These are phyloP conservation scores for thale cress (Arabidopsis thaliana) DNA, from an alignment of 345 rosid species.

Conservation along the genomic window DNA sequence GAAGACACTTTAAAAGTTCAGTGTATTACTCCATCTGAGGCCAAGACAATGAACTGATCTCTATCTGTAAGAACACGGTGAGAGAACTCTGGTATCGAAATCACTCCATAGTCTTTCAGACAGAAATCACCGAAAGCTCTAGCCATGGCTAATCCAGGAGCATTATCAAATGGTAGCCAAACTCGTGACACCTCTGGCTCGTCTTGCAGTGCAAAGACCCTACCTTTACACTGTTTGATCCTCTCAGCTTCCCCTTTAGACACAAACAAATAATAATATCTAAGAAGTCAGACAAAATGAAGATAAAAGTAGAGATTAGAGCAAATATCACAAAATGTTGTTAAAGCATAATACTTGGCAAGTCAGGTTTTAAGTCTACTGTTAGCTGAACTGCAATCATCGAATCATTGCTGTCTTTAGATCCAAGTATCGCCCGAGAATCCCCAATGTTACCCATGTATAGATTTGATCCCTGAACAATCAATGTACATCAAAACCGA, in stretches of 20 bases:
- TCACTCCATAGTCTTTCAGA: constrained; percentile 97
- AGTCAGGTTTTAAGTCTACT: constrained; percentile 96
- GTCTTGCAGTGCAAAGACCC: constrained; percentile 98
- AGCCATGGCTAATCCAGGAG: constrained; percentile 99
- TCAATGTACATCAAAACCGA: constrained; percentile 32
- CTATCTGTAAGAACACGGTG: constrained; percentile 78
- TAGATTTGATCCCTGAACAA: constrained; percentile 80
- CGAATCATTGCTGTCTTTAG: constrained; percentile 74
- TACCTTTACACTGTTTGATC: constrained; percentile 92
- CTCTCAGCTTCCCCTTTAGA: constrained; percentile 91
- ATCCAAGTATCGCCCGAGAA: constrained; percentile 96
- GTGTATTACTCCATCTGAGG: constrained; percentile 91
- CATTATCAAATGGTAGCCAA: constrained; percentile 99
- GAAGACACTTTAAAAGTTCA: neutral
- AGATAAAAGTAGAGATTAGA: neutral
- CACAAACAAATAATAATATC: constrained; percentile 17
- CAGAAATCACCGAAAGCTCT: constrained; percentile 99
- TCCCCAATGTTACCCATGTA: constrained; percentile 98
- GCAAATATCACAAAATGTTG: constrained; percentile 1
- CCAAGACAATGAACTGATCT: constrained; percentile 96
- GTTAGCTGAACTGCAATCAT: constrained; percentile 92
- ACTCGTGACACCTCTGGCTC: constrained; percentile 99
- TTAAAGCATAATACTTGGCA: constrained; percentile 76
- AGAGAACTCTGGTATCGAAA: constrained; percentile 91
- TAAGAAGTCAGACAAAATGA: constrained; percentile 18